A percentile compares a stretch with the other conserved stretches of the same genome.
These are phyloP conservation scores for Neltuma alba DNA, from an alignment of 306 rosid species.

Conservation along the genomic window DNA sequence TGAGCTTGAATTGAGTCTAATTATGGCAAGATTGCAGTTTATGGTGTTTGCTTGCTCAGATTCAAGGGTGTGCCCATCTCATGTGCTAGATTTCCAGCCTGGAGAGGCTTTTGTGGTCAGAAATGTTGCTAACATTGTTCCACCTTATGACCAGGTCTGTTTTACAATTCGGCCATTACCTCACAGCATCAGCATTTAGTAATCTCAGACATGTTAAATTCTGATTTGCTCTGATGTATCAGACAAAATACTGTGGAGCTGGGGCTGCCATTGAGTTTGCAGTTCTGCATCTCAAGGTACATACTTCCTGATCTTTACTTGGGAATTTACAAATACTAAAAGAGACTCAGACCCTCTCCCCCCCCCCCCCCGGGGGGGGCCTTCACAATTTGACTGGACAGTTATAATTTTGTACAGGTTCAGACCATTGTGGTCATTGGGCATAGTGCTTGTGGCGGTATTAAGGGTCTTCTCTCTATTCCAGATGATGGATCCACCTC, in stretches of 20 bases:
- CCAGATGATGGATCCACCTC: constrained; percentile 64
- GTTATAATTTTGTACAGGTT: constrained; percentile 49
- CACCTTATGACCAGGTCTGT: constrained; percentile 72
- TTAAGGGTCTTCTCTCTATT: constrained; percentile 80
- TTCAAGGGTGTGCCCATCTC: constrained; percentile 99
- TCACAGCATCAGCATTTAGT: not conserved
- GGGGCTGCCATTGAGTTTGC: constrained; percentile 94
- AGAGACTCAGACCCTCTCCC: not conserved
- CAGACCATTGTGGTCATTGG: constrained; percentile 67
- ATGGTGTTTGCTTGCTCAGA: constrained; percentile 99
- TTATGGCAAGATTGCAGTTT: constrained; percentile 50
- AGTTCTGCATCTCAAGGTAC: constrained; percentile 90
- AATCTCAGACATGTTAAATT: not conserved
- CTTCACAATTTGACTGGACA: no score
- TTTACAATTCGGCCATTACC: not conserved
- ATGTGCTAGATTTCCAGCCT: constrained; percentile 88
- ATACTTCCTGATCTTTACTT: not conserved
- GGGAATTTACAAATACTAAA: not conserved
- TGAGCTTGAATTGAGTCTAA: constrained; percentile 2
- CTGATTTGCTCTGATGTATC: constrained; percentile 25
- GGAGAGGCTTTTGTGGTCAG: constrained; percentile 98
- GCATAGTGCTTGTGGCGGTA: constrained; percentile 97
- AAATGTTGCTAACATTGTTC: constrained; percentile 92
- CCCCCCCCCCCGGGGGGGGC: no score
- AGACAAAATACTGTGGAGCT: constrained; percentile 65